phyloP scores from a whole-genome alignment of 2,329 filamentous ascomycete genomes.

The Diaporthe australafricana region DNA sequence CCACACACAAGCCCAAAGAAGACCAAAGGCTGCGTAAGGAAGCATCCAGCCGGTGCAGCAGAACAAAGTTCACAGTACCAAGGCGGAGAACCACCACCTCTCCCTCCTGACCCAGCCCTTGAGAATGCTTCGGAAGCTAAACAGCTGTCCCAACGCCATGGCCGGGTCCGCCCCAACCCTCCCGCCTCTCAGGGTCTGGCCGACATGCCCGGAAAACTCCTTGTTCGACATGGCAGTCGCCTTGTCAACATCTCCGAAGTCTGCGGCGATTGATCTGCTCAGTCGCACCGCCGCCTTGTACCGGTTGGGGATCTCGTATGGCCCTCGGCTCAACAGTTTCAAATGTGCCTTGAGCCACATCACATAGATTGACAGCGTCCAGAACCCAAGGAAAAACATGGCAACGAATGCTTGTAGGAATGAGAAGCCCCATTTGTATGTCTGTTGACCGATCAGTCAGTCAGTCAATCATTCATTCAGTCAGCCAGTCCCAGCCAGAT shows the following conservation, averaged over 20 bases:
- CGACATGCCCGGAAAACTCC: not conserved
- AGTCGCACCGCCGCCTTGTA: conserved; percentile 2
- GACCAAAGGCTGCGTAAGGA: not conserved
- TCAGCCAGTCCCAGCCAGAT: not conserved
- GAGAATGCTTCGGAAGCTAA: not conserved
- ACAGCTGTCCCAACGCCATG: not conserved
- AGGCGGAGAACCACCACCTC: conserved; percentile 1
- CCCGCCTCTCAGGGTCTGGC: not conserved
- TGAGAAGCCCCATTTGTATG: conserved; percentile 17
- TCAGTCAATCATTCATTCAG: no score
- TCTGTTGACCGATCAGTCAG: no score
- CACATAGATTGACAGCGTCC: not conserved
- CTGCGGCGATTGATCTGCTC: not conserved
- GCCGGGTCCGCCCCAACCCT: not conserved
- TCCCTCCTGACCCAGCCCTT: not conserved
- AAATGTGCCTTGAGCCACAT: not conserved
- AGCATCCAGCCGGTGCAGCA: not conserved
- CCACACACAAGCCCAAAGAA: not conserved
- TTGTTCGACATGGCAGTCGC: not conserved
- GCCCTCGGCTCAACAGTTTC: not conserved
- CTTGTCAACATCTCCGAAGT: not conserved
- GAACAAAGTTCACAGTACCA: not conserved
- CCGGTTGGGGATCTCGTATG: not conserved
- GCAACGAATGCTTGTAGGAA: not conserved
- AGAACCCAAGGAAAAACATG: not conserved